These are phyloP conservation scores for Eremomyces bilateralis DNA, from an alignment of 495 filamentous ascomycete genomes.

Conservation along the genomic window DNA sequence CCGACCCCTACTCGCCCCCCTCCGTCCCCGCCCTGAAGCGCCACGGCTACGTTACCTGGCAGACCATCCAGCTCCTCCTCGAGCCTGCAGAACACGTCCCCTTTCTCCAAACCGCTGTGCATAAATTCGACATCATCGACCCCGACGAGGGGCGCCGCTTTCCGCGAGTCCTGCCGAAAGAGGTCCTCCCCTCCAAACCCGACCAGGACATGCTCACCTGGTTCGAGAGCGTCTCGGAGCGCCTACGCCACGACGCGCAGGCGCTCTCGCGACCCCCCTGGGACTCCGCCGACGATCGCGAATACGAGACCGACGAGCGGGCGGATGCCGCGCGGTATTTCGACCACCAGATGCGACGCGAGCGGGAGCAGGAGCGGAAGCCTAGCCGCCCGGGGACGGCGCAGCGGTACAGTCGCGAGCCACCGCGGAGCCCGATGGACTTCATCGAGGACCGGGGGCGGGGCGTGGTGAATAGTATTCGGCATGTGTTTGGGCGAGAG, in stretches of 20 bases:
- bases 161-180: constrained; percentile 51
- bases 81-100: constrained; percentile 73
- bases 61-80: constrained; percentile 76
- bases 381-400: constrained; percentile 15
- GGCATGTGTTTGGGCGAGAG: constrained; percentile 9
- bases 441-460: constrained; percentile 16
- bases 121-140: constrained; percentile 49
- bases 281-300: constrained; percentile 12
- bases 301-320: constrained; percentile 16
- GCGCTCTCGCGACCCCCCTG: constrained; percentile 2
- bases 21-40: constrained; percentile 61
- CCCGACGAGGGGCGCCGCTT: constrained; percentile 50
- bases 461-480: constrained; percentile 12
- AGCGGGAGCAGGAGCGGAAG: no score
- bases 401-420: constrained; percentile 10
- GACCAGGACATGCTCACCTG: constrained; percentile 63
- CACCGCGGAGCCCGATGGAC: constrained; percentile 4
- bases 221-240: constrained; percentile 51
- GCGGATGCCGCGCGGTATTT: constrained; percentile 19
- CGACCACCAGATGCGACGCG: constrained; percentile 18
- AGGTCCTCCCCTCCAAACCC: constrained; percentile 50
- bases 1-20: constrained; percentile 50
- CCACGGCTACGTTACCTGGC: constrained; percentile 78
- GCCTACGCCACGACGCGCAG: constrained; percentile 21
- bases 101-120: constrained; percentile 63